A percentile compares a stretch with the other conserved stretches of the same genome.
phyloP scores from a whole-genome alignment of 176 grass and related monocot species.

The Avena sativa region DNA sequence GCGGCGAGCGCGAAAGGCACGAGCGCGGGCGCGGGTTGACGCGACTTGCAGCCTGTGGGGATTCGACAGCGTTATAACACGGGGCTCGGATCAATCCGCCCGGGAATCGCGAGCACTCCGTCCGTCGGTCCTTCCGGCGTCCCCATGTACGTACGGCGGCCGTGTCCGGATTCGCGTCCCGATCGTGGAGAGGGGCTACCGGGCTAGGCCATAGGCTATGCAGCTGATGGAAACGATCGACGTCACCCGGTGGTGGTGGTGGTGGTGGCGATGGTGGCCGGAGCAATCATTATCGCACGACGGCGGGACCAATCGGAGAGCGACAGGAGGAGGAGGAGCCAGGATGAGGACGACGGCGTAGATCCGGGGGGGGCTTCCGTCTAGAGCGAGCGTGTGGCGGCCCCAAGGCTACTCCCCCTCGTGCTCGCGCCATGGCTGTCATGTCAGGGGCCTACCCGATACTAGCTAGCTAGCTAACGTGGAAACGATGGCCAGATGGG shows the following conservation, averaged over 20 bases:
- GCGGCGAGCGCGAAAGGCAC: not conserved
- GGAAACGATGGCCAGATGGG: constrained; percentile 11
- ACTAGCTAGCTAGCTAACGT: not conserved
- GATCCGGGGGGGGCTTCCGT: not conserved
- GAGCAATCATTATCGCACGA: not conserved
- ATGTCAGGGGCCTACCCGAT: not conserved
- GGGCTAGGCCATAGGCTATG: not conserved
- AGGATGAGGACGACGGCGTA: not conserved
- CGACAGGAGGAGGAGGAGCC: not conserved
- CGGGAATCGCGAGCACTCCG: not conserved
- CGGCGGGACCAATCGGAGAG: constrained; percentile 14
- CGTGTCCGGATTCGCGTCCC: not conserved
- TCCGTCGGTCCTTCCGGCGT: not conserved
- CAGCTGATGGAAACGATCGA: not conserved
- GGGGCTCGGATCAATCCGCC: not conserved
- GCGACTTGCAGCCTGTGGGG: constrained; percentile 1
- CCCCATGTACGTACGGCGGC: not conserved
- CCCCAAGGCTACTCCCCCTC: too few species aligned
- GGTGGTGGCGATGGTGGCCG: not conserved
- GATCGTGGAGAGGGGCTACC: not conserved
- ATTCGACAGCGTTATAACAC: not conserved
- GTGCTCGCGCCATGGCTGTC: not conserved
- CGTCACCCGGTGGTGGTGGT: not conserved
- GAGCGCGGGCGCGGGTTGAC: not conserved
- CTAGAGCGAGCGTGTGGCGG: not conserved